A percentile compares a stretch with the other conserved stretches of the same genome.
Evolutionary conservation across 1,139 yeast species (phyloP).

Genomic region (Lodderomyces orthopsilosis): DNA sequence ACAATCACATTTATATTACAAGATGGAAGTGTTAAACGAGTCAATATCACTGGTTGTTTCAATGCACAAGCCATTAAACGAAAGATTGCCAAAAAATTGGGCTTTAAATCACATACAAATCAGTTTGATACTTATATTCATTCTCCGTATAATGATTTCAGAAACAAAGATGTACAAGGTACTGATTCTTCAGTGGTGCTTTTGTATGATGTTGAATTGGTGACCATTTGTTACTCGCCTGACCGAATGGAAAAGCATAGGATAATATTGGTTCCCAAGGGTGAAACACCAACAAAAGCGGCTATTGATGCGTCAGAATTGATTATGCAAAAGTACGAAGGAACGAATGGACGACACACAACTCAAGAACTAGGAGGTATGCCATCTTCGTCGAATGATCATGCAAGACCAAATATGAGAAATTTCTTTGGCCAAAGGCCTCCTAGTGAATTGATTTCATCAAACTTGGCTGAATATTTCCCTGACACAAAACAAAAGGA

Average conservation of each 20-base stretch:
- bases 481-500: slow-evolving; percentile 77
- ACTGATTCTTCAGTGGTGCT: slow-evolving; percentile 34
- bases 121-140: slow-evolving; percentile 46
- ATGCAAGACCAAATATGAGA: slow-evolving; percentile 32
- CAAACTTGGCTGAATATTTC: slow-evolving; percentile 86
- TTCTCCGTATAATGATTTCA: slow-evolving; percentile 11
- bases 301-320: slow-evolving; percentile 62
- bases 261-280: slow-evolving; percentile 64
- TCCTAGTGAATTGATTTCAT: slow-evolving; percentile 86
- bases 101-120: slow-evolving; percentile 39
- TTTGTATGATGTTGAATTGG: slow-evolving; percentile 75
- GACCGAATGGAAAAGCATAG: slow-evolving; percentile 72
- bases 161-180: slow-evolving; percentile 10
- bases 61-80: slow-evolving; percentile 78
- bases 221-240: slow-evolving; percentile 75
- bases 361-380: not conserved
- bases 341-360: not conserved
- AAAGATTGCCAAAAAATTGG: slow-evolving; percentile 62
- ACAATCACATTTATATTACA: slow-evolving; percentile 66
- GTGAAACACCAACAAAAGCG: slow-evolving; percentile 60
- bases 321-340: slow-evolving; percentile 34
- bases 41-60: slow-evolving; percentile 76
- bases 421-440: slow-evolving; percentile 87
- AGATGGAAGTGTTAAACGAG: slow-evolving; percentile 71
- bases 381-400: slow-evolving; percentile 20